Conservation (phyloP, 2,329 filamentous ascomycete genomes). For the Dendrostoma leiphaemia region DNA sequence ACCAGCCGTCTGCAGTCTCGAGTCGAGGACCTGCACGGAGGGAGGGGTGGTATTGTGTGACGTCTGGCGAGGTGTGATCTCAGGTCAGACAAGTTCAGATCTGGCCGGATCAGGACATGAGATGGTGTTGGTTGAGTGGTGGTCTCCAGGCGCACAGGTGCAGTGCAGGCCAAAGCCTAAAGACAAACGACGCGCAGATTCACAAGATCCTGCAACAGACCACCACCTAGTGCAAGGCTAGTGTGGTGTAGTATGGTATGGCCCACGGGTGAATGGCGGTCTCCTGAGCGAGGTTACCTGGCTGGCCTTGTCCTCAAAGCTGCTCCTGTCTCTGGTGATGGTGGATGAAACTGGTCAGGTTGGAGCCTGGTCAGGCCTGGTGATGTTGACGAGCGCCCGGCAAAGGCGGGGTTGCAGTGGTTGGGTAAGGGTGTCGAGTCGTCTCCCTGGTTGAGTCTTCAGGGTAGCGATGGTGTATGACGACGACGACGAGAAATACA, state of each 20-base stretch:
- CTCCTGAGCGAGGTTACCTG: neutral
- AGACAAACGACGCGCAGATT: no score
- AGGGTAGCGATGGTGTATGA: constrained; percentile 7
- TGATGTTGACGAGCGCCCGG: neutral
- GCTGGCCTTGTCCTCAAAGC: neutral
- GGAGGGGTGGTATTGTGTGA: neutral
- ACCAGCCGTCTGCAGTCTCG: neutral
- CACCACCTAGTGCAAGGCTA: neutral
- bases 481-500: neutral
- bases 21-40: neutral
- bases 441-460: neutral
- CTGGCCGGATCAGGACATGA: neutral
- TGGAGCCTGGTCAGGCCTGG: constrained; percentile 15
- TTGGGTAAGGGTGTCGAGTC: neutral
- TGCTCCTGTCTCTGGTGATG: constrained; percentile 6
- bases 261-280: neutral
- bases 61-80: neutral
- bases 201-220: neutral
- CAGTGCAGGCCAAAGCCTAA: no score
- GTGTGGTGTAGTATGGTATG: neutral
- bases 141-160: neutral
- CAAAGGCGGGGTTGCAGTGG: neutral
- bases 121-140: neutral
- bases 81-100: neutral
- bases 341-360: constrained; percentile 4